Conservation (phyloP, 2,329 filamentous ascomycete genomes). For the Monosporascus sp. region DNA sequence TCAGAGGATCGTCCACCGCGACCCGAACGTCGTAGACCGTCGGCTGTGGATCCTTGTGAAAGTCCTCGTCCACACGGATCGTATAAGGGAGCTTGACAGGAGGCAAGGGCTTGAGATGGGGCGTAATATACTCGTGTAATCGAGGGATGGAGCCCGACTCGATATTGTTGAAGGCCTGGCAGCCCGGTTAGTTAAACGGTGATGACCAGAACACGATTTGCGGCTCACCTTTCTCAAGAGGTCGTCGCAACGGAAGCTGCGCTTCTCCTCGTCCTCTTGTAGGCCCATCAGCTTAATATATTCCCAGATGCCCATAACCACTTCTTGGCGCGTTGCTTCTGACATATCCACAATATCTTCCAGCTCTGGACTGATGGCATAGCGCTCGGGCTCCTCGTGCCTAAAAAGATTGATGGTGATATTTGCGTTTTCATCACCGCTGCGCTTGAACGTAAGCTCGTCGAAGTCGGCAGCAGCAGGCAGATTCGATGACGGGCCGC, state of each 20-base stretch:
- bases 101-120: constrained; percentile 72
- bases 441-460: constrained; percentile 84
- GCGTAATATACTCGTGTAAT: constrained; percentile 72
- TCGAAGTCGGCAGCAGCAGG: constrained; percentile 76
- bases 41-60: constrained; percentile 67
- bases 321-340: constrained; percentile 81
- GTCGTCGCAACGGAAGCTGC: constrained; percentile 86
- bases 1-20: constrained; percentile 75
- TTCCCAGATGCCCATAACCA: constrained; percentile 90
- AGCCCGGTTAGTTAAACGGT: constrained; percentile 18
- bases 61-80: constrained; percentile 83
- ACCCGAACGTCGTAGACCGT: constrained; percentile 91
- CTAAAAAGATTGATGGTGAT: constrained; percentile 81
- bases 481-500: constrained; percentile 45
- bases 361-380: constrained; percentile 70
- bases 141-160: constrained; percentile 82
- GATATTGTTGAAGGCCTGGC: constrained; percentile 58
- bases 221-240: constrained; percentile 65
- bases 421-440: constrained; percentile 87
- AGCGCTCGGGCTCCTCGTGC: constrained; percentile 83
- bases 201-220: background rate
- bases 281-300: constrained; percentile 83
- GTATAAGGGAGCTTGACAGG: constrained; percentile 86
- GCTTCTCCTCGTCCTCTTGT: constrained; percentile 92
- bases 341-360: constrained; percentile 80